Percentiles rank a stretch among this genome's conserved stretches.
Conservation (phyloP, 208 protist species). For the Leptomonas pyrrhocoris region DNA sequence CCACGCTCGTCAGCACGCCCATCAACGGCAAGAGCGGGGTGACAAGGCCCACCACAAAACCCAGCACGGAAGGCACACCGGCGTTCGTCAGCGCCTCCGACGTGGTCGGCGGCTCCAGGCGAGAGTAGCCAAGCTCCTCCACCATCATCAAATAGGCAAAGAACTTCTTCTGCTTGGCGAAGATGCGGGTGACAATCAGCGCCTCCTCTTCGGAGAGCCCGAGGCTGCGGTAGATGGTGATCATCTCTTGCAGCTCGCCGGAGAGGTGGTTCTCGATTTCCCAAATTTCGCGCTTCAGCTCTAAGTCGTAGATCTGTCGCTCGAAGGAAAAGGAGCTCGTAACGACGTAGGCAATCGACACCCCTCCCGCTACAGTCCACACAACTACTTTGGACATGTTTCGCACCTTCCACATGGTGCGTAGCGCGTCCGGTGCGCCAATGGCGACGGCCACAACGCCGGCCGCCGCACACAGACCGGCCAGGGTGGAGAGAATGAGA, state of each 20-base stretch:
- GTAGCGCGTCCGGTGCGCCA: slow-evolving; percentile 8
- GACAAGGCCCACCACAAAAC: slow-evolving; percentile 53
- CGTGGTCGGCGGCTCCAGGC: slow-evolving; percentile 70
- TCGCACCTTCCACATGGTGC: slow-evolving; percentile 17
- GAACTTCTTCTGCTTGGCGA: slow-evolving; percentile 76
- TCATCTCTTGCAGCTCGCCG: slow-evolving; percentile 93
- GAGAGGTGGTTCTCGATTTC: slow-evolving; percentile 93
- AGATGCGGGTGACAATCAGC: slow-evolving; percentile 80
- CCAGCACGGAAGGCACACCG: slow-evolving; percentile 57
- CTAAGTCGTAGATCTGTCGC: slow-evolving; percentile 78
- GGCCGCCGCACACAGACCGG: slow-evolving; percentile 60
- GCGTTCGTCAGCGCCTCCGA: slow-evolving; percentile 67
- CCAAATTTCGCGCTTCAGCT: slow-evolving; percentile 92
- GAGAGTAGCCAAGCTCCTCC: slow-evolving; percentile 93
- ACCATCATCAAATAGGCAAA: slow-evolving; percentile 96
- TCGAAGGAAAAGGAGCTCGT: slow-evolving; percentile 65
- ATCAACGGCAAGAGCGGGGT: slow-evolving; percentile 32
- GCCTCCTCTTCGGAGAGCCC: slow-evolving; percentile 91
- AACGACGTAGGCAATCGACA: slow-evolving; percentile 51
- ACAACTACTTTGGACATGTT: slow-evolving; percentile 40
- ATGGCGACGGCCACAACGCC: slow-evolving; percentile 35
- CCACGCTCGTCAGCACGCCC: slow-evolving; percentile 7
- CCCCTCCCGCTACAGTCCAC: slow-evolving; percentile 40
- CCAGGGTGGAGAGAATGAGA: slow-evolving; percentile 55
- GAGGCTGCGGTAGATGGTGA: slow-evolving; percentile 91